phyloP scores from a whole-genome alignment of 139 green algal species.

The Ettlia oleoabundans region DNA sequence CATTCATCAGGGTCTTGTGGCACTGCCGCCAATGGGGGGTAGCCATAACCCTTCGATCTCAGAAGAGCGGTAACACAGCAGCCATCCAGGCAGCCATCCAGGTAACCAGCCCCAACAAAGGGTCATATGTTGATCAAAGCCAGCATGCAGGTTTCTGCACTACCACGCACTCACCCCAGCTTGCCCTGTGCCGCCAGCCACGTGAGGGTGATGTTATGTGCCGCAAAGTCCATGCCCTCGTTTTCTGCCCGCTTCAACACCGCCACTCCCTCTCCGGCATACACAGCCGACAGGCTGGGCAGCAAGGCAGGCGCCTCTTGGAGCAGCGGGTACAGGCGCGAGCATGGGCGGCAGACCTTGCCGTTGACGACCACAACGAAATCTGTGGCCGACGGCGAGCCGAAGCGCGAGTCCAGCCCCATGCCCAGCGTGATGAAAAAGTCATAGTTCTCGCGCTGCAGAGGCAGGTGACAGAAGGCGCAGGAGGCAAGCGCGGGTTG shows the following conservation, averaged over 20 bases:
- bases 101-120: too few relatives aligned
- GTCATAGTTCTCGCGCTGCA: conserved; percentile 64
- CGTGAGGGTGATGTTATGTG: conserved; percentile 74
- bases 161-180: conserved; percentile 3
- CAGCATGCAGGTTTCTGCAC: not conserved
- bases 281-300: conserved; percentile 13
- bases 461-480: too few relatives aligned
- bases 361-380: conserved; percentile 64
- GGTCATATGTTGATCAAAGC: too few relatives aligned
- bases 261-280: conserved; percentile 27
- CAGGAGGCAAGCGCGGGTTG: too few relatives aligned
- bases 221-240: conserved; percentile 81
- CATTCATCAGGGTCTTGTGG: too few relatives aligned
- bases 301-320: conserved; percentile 28
- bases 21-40: too few relatives aligned
- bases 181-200: conserved; percentile 42
- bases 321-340: conserved; percentile 47
- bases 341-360: conserved; percentile 66
- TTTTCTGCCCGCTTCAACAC: conserved; percentile 70
- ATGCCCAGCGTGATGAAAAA: conserved; percentile 74
- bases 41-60: too few relatives aligned
- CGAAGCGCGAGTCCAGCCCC: conserved; percentile 39
- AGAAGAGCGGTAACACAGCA: too few relatives aligned
- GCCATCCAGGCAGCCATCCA: too few relatives aligned
- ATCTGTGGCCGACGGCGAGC: conserved; percentile 32